A percentile compares a stretch with the other conserved stretches of the same genome.
These are phyloP conservation scores for Castanopsis chinensis DNA, from an alignment of 306 rosid genomes.

Conservation along the genomic window DNA sequence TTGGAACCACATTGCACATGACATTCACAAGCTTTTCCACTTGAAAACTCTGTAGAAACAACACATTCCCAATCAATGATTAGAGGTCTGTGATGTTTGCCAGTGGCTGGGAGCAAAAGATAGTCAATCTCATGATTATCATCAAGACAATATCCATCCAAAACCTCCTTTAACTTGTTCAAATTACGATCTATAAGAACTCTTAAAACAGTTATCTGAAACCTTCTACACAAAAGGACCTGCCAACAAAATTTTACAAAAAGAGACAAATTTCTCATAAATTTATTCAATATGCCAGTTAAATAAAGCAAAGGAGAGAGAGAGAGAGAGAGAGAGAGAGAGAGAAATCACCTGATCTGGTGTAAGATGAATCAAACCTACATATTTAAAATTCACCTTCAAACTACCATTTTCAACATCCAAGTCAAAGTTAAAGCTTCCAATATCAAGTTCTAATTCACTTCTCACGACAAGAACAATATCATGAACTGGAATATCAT, in stretches of 20 bases:
- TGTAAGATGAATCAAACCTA: constrained; percentile 47
- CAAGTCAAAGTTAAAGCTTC: constrained; percentile 40
- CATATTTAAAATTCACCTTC: constrained; percentile 37
- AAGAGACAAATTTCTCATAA: background rate
- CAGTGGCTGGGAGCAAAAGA: constrained; percentile 69
- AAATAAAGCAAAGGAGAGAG: background rate
- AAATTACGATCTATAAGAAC: constrained; percentile 40
- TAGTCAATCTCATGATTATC: constrained; percentile 55
- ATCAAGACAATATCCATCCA: constrained; percentile 23
- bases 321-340: constrained; percentile 2
- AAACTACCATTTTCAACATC: constrained; percentile 50
- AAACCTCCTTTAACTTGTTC: constrained; percentile 24
- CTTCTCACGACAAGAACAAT: constrained; percentile 54
- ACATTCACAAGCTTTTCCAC: background rate
- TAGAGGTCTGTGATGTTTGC: background rate
- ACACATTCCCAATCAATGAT: constrained; percentile 61
- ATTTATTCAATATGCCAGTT: background rate
- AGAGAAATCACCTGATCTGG: constrained; percentile 49
- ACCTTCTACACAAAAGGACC: constrained; percentile 62
- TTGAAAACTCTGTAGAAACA: constrained; percentile 38
- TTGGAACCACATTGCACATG: constrained; percentile 20
- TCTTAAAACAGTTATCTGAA: constrained; percentile 55
- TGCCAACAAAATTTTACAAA: constrained; percentile 27
- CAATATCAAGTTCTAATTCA: constrained; percentile 54
- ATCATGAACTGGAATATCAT: constrained; percentile 46